Percentiles rank a stretch among this genome's conserved stretches.
phyloP scores from a whole-genome alignment of 75 land plant genomes.

The Azolla pinnata region DNA sequence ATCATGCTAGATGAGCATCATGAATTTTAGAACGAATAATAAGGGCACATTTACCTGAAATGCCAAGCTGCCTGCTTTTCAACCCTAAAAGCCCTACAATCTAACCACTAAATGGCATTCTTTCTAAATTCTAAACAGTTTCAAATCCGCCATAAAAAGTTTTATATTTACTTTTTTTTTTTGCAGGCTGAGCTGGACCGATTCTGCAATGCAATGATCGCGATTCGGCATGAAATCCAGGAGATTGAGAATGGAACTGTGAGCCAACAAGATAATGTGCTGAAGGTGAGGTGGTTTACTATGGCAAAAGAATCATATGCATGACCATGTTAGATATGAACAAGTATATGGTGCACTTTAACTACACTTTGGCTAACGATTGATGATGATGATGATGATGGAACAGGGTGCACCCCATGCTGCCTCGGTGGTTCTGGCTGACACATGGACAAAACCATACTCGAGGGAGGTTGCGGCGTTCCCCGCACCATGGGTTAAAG shows the following conservation, averaged over 20 bases:
- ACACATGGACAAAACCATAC: slow-evolving; percentile 80
- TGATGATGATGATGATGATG: slow-evolving; percentile 8
- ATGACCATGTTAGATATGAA: too few relatives aligned
- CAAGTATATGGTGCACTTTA: not conserved
- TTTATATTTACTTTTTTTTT: not conserved
- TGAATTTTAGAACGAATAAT: too few relatives aligned
- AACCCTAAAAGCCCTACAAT: too few relatives aligned
- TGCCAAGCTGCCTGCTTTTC: too few relatives aligned
- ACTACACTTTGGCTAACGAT: too few relatives aligned
- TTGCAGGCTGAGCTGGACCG: slow-evolving; percentile 93
- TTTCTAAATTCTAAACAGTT: not conserved
- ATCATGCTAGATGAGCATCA: too few relatives aligned
- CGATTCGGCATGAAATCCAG: slow-evolving; percentile 85
- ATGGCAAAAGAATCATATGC: too few relatives aligned
- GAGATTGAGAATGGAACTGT: slow-evolving; percentile 75
- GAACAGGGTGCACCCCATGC: slow-evolving; percentile 96
- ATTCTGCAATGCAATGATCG: slow-evolving; percentile 83
- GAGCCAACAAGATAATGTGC: slow-evolving; percentile 68
- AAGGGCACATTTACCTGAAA: too few relatives aligned
- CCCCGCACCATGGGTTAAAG: slow-evolving; percentile 84
- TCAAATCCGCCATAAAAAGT: not conserved
- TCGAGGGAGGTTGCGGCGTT: slow-evolving; percentile 89
- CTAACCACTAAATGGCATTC: not conserved
- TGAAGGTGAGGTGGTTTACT: too few relatives aligned
- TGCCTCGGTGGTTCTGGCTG: slow-evolving; percentile 77